Base-by-base conservation (phyloP, 2,329 filamentous ascomycete species). In the Fusarium denticulatum region DNA sequence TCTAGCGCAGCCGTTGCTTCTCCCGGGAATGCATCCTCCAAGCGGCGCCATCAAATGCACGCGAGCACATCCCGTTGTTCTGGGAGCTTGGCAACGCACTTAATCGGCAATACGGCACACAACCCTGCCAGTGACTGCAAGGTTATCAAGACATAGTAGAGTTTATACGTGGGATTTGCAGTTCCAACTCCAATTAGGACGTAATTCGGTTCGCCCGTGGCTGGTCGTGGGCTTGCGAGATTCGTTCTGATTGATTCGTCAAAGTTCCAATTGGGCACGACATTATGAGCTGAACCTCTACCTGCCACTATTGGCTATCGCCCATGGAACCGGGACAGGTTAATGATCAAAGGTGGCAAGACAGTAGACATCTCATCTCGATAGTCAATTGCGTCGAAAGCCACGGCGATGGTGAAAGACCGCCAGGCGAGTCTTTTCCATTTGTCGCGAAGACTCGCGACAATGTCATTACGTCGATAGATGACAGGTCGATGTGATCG, bases 21-120 rank as follows among this genome's bases (percentile, higher is more conserved):
- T 73, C 50, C 67, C 74, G 70, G 64, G 63, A 67, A 62, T 70
- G 63, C 60, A 75, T 55, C 73, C 69, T 52, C 75, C 72, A 74
- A 62, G 65, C 67, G 56, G 50, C 50, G 30, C 71, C 69, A 63
- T 45, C 59, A 46, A 53, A 63, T 72, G 75, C 69, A 73, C 30
- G 43, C 55, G 46, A 71, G 53, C 70, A 60, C 52, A 34, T 66
- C 34, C 66, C 52, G 56, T 64, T 58, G 50, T 60, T 74, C 50
- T 66, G 39, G 58, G 43, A 63, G 45, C 71, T 76, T 69, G 76
- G 76, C 68, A 70, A 36, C 49, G 72, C 74, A 77, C 76, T 71
- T 74, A 64, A 57, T 76, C 76, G 76, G 76, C 62, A 71, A 55
- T 37, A 57, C 76, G 76, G 76, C 76, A 77, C 71, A 60, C 24